These are phyloP conservation scores for Boletellus sp. DNA, from an alignment of 768 basidiomycete genomes.

Conservation along the genomic window DNA sequence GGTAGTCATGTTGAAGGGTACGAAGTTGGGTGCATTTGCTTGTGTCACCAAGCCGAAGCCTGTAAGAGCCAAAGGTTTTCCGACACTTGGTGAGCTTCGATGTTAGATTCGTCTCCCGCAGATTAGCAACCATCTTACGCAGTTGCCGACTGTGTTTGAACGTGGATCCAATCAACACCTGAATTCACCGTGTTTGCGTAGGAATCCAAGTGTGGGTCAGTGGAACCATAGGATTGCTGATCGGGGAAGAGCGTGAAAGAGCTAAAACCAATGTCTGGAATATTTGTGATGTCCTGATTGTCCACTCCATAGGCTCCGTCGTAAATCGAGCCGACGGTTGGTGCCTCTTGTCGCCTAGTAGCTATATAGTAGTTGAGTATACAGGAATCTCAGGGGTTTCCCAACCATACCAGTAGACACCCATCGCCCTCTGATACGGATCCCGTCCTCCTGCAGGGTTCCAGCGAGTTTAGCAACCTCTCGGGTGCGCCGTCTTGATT, in stretches of 20 bases:
- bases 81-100: constrained; percentile 34
- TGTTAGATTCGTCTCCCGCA: constrained; percentile 4
- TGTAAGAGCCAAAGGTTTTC: constrained; percentile 52
- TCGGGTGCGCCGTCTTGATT: constrained; percentile 44
- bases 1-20: constrained; percentile 56
- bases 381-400: neutral
- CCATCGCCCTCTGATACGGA: constrained; percentile 60
- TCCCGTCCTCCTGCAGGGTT: constrained; percentile 34
- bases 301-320: constrained; percentile 68
- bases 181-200: constrained; percentile 51
- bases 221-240: constrained; percentile 50
- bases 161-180: constrained; percentile 54
- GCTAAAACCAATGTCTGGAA: constrained; percentile 53
- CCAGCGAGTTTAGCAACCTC: constrained; percentile 33
- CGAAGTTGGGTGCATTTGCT: constrained; percentile 47
- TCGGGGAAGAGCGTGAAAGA: constrained; percentile 69
- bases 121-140: constrained; percentile 36
- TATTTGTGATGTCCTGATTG: constrained; percentile 57
- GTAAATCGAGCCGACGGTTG: constrained; percentile 46
- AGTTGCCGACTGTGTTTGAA: constrained; percentile 41
- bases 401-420: constrained; percentile 43
- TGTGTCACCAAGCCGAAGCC: constrained; percentile 65
- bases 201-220: constrained; percentile 46
- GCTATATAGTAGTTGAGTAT: constrained; percentile 27
- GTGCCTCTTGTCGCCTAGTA: constrained; percentile 45